Percentiles rank a stretch among this genome's conserved stretches.
Evolutionary conservation across 78 protist species (phyloP).

Genomic region (Guillardia theta): DNA sequence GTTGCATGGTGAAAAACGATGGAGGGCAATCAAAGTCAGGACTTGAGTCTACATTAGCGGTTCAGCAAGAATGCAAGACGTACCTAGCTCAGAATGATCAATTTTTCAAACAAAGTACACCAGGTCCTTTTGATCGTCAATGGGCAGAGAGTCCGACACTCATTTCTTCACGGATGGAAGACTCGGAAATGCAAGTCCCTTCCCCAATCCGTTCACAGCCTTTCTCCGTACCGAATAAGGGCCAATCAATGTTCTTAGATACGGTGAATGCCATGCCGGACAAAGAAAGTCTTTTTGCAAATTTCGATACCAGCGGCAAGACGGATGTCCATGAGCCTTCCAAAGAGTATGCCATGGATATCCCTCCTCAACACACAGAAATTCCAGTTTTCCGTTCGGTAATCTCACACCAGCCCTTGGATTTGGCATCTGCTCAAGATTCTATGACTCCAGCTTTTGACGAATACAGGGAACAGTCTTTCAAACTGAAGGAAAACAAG

Average conservation of each 20-base stretch:
- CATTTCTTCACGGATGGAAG: background rate
- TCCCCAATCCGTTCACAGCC: background rate
- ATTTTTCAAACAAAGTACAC: no score
- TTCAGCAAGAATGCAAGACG: background rate
- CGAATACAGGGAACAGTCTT: background rate
- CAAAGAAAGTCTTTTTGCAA: no score
- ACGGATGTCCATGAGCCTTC: background rate
- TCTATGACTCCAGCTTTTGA: no score
- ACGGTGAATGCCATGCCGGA: background rate
- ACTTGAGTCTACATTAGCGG: no score
- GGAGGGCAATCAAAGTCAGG: no score
- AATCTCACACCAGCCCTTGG: background rate
- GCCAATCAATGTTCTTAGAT: background rate
- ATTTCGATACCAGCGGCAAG: background rate
- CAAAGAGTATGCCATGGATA: background rate
- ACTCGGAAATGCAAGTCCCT: background rate
- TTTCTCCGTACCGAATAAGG: background rate
- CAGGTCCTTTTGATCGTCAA: background rate
- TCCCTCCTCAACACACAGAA: background rate
- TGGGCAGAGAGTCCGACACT: background rate
- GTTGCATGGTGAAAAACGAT: no score
- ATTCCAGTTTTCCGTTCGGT: background rate
- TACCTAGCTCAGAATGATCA: background rate
- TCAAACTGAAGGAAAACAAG: background rate
- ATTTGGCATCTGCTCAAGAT: background rate